phyloP scores from a whole-genome alignment of 257 asterid species.

The Solanum raphanifolium region DNA sequence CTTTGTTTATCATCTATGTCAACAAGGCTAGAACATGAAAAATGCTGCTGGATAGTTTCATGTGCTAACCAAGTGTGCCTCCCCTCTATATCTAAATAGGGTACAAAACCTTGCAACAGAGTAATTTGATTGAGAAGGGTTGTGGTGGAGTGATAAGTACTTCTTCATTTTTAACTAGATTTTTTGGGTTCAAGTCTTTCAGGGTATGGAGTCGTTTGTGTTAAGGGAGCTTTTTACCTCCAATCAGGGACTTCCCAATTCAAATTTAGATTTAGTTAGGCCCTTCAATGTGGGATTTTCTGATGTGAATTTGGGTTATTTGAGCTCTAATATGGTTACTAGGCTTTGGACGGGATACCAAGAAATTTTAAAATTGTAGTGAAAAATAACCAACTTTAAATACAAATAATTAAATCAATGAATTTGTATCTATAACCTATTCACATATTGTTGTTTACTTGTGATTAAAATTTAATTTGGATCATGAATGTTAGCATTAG shows the following conservation, averaged over 20 bases:
- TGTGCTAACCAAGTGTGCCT: background rate
- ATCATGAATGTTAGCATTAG: background rate
- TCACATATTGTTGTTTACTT: background rate
- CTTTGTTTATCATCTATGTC: too few relatives aligned
- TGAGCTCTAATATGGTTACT: too few relatives aligned
- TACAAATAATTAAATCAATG: background rate
- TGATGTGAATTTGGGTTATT: too few relatives aligned
- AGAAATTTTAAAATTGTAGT: background rate
- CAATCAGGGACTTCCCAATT: background rate
- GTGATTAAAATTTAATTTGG: background rate
- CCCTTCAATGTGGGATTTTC: background rate
- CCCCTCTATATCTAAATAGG: background rate
- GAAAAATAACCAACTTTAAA: too few relatives aligned
- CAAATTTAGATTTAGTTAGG: background rate
- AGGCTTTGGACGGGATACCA: background rate
- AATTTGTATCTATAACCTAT: background rate
- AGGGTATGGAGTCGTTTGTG: background rate
- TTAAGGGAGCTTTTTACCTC: background rate
- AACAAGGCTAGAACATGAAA: background rate
- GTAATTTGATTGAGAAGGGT: too few relatives aligned
- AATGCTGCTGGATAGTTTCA: background rate
- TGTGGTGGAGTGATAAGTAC: too few relatives aligned
- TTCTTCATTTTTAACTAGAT: too few relatives aligned
- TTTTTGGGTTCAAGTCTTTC: background rate
- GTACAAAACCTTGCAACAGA: too few relatives aligned